A percentile compares a stretch with the other conserved stretches of the same genome.
Conservation (phyloP, 495 filamentous ascomycete species). For the Penicillium fimorum region DNA sequence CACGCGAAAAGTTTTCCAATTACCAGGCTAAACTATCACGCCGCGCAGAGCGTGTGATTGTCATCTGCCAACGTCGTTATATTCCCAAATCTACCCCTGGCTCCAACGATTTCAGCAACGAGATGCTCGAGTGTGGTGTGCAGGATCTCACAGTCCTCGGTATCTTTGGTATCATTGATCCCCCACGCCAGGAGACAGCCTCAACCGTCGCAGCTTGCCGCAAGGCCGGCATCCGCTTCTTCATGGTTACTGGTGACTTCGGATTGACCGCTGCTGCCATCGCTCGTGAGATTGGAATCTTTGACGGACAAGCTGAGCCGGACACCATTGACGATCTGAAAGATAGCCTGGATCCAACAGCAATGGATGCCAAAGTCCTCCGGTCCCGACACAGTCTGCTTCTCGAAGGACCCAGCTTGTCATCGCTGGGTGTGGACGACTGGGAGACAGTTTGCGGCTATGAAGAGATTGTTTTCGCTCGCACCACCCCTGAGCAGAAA, state of each 20-base stretch:
- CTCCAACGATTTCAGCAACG: conserved; percentile 45
- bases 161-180: conserved; percentile 57
- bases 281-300: conserved; percentile 64
- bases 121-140: conserved; percentile 37
- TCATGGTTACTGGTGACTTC: conserved; percentile 70
- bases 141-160: conserved; percentile 48
- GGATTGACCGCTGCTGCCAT: conserved; percentile 69
- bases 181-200: conserved; percentile 62
- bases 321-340: conserved; percentile 35
- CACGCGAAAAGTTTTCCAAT: conserved; percentile 32
- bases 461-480: conserved; percentile 66
- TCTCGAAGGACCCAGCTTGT: conserved; percentile 54
- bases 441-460: conserved; percentile 59
- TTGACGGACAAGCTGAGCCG: conserved; percentile 42
- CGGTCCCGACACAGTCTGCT: conserved; percentile 34
- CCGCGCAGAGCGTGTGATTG: conserved; percentile 52
- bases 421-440: conserved; percentile 53
- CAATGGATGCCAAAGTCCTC: conserved; percentile 8
- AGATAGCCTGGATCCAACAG: conserved; percentile 3
- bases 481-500: conserved; percentile 76
- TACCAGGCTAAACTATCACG: conserved; percentile 45
- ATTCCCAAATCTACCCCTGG: conserved; percentile 21
- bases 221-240: conserved; percentile 58
- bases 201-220: conserved; percentile 50
- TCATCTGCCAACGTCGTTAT: conserved; percentile 43